Percentiles rank a stretch among this genome's conserved stretches.
Conservation (phyloP, 2,329 filamentous ascomycete species). For the Colletotrichum falcatum region DNA sequence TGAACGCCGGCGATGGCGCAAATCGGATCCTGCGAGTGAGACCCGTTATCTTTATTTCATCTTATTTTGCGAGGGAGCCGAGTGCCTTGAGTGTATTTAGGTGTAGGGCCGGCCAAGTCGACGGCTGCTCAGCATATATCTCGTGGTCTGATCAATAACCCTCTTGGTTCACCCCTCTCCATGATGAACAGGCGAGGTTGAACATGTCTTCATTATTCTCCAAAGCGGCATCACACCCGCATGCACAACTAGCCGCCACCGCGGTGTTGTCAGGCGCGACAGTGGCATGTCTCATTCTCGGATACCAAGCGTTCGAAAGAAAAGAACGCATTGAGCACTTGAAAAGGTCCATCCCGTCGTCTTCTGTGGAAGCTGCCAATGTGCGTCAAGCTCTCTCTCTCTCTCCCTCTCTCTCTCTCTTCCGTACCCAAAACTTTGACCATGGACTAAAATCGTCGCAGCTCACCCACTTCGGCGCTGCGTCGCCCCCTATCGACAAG, state of each 20-base stretch:
- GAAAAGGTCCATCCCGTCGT: slow-evolving; percentile 69
- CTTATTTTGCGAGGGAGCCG: neutral
- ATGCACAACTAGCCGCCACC: slow-evolving; percentile 75
- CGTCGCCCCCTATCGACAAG: slow-evolving; percentile 63
- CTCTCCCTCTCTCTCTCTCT: neutral
- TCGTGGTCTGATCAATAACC: neutral
- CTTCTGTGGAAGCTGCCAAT: slow-evolving; percentile 49
- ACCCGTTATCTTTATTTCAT: slow-evolving; percentile 6
- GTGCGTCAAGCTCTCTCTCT: slow-evolving; percentile 41
- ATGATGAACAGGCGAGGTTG: slow-evolving; percentile 31
- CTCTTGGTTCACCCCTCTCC: neutral
- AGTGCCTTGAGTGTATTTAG: neutral
- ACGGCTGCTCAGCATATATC: neutral
- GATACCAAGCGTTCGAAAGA: slow-evolving; percentile 70
- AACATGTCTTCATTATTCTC: slow-evolving; percentile 59
- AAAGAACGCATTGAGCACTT: slow-evolving; percentile 66
- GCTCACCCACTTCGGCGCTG: slow-evolving; percentile 72
- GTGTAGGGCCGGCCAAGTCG: neutral
- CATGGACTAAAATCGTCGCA: slow-evolving; percentile 50
- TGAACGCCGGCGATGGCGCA: neutral
- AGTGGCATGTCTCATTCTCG: slow-evolving; percentile 70
- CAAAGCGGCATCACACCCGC: slow-evolving; percentile 58
- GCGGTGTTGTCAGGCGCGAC: slow-evolving; percentile 74
- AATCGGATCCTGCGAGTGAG: slow-evolving; percentile 1
- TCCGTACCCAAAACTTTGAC: neutral